Conservation (phyloP, 257 asterid genomes). For the Haberlea rhodopensis region DNA sequence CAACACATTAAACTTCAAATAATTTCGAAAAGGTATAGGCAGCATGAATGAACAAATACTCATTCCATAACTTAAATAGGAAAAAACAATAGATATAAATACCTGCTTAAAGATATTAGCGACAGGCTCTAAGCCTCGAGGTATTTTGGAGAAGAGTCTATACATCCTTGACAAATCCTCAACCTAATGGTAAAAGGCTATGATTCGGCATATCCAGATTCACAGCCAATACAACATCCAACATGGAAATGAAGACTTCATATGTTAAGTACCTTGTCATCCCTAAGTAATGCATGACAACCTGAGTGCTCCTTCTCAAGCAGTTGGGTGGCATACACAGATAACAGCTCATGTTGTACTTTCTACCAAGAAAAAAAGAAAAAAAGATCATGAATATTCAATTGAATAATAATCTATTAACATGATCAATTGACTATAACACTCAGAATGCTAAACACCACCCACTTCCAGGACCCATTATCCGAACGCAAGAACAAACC, state of each 20-base stretch:
- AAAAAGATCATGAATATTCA: neutral
- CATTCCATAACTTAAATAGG: slow-evolving; percentile 12
- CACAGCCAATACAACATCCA: slow-evolving; percentile 11
- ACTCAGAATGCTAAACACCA: slow-evolving; percentile 14
- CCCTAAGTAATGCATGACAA: slow-evolving; percentile 89
- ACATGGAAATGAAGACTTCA: slow-evolving; percentile 10
- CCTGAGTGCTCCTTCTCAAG: slow-evolving; percentile 99
- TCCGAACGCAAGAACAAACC: slow-evolving; percentile 52
- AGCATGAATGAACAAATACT: slow-evolving; percentile 15
- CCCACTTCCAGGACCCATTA: slow-evolving; percentile 12
- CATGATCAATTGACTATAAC: neutral
- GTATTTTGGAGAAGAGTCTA: slow-evolving; percentile 87
- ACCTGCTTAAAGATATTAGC: slow-evolving; percentile 84
- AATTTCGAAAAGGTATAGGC: slow-evolving; percentile 12
- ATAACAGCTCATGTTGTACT: slow-evolving; percentile 84
- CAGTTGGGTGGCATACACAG: slow-evolving; percentile 91
- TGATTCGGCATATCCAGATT: slow-evolving; percentile 19
- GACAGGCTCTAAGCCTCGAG: slow-evolving; percentile 83
- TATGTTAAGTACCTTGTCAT: slow-evolving; percentile 71
- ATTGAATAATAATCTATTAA: neutral
- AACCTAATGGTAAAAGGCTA: slow-evolving; percentile 44
- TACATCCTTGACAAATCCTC: slow-evolving; percentile 96
- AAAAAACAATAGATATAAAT: slow-evolving; percentile 29
- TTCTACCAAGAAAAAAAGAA: slow-evolving; percentile 43
- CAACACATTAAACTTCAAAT: slow-evolving; percentile 6